Evolutionary conservation across 2,329 filamentous ascomycete species (phyloP), one percentile per base, ranked within the genome.

Genomic region (Clathrospora elynae): DNA sequence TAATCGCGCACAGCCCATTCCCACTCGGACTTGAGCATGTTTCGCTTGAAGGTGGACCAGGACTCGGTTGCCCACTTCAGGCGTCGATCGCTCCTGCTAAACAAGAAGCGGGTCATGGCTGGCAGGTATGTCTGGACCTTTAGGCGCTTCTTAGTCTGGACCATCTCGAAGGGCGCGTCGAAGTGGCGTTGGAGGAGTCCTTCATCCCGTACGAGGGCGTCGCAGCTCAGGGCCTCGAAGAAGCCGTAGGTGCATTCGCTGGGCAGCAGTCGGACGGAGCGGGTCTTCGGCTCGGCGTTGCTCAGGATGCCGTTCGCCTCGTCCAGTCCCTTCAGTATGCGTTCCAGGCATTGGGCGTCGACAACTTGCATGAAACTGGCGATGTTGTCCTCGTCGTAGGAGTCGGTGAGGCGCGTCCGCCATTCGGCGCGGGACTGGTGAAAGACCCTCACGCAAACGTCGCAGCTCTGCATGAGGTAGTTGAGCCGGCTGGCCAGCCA

Each of bases 221-320:
- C 83, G 67, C 87, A 95, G 67, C 90, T 95, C 36, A 97, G 74
- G 0, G 87, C 86, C 67, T 97, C 92, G 59, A 95, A 96, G 19
- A 97, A 81, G 8, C 89, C 86, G 45, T 93, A 81, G 35, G 95
- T 80, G 5, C 88, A 83, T 18, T 81, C 74, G 2, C 79, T 73
- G 18, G 80, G 76, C 17, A 84, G 66, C 17, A 75, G 68, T 37
- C 70, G 67, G 23, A 82, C 73, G 14, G 71, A 75, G 25, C 82
- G 76, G 43, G 77, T 61, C 29, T 78, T 71, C 3, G 76, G 73
- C 2, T 80, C 75, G 6, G 78, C 66, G 9, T 69, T 68, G 45
- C 64, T 54, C 24, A 78, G 62, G 36, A 71, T 63, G 35, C 63
- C 53, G 6, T 66, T 68, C 14, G 75, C 73, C 30, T 62, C 61